A percentile compares a stretch with the other conserved stretches of the same genome.
phyloP scores from a whole-genome alignment of 129 eudicot genomes.

The Flaveria brownii region DNA sequence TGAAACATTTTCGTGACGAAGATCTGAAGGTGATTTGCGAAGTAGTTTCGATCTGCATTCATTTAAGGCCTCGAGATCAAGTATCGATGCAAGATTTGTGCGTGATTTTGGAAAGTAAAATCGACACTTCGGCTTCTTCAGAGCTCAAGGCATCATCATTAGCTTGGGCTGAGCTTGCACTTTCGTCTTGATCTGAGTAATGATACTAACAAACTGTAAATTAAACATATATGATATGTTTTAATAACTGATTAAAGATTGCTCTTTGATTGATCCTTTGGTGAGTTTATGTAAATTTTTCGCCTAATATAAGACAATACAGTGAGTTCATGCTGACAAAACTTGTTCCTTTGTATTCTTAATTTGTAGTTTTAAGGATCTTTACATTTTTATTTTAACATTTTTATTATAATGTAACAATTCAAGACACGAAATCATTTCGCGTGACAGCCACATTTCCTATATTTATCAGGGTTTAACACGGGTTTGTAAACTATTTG shows the following conservation, averaged over 20 bases:
- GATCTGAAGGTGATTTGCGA: conserved; percentile 78
- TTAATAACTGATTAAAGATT: conserved; percentile 23
- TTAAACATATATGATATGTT: conserved; percentile 32
- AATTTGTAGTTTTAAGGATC: conserved; percentile 12
- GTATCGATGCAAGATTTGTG: conserved; percentile 72
- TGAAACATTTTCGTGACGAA: conserved; percentile 64
- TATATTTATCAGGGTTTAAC: too few relatives aligned
- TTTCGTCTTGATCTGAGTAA: conserved; percentile 52
- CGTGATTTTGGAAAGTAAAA: conserved; percentile 64
- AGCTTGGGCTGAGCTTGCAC: conserved; percentile 98
- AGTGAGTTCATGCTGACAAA: conserved; percentile 38
- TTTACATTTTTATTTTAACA: not conserved
- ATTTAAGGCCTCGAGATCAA: conserved; percentile 48
- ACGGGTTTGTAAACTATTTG: too few relatives aligned
- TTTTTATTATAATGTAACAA: too few relatives aligned
- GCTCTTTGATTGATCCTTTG: conserved; percentile 18
- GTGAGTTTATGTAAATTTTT: conserved; percentile 40
- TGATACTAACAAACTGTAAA: conserved; percentile 63
- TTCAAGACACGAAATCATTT: too few relatives aligned
- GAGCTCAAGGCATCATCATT: conserved; percentile 79
- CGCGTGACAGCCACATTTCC: too few relatives aligned
- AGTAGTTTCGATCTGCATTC: conserved; percentile 61
- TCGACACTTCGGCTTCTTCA: conserved; percentile 75
- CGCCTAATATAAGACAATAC: conserved; percentile 30
- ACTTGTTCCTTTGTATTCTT: conserved; percentile 31